These are phyloP conservation scores for Sedum album DNA, from an alignment of 164 flowering plant genomes.

Conservation along the genomic window DNA sequence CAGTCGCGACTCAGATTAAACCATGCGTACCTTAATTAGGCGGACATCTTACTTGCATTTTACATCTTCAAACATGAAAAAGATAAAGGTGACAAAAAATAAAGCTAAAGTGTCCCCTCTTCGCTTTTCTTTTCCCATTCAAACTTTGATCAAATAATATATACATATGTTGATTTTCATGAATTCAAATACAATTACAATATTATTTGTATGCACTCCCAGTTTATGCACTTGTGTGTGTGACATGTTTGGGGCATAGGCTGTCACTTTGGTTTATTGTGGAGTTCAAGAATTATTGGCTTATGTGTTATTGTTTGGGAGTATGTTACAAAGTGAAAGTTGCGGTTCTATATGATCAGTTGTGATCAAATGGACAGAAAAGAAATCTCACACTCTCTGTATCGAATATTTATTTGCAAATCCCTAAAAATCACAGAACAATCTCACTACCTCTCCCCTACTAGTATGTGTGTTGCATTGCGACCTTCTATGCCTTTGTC, in stretches of 20 bases:
- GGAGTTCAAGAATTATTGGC: conserved; percentile 3
- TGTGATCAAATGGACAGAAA: conserved; percentile 13
- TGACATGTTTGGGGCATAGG: no score
- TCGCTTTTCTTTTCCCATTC: background rate
- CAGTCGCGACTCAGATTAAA: no score
- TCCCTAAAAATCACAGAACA: conserved; percentile 34
- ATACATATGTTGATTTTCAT: background rate
- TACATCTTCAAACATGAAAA: background rate
- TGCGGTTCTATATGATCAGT: background rate
- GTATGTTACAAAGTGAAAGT: background rate
- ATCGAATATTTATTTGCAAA: conserved; percentile 35
- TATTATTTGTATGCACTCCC: no score
- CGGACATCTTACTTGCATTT: background rate
- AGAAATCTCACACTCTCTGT: conserved; percentile 8
- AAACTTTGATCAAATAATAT: background rate
- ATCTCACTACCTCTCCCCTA: conserved; percentile 8
- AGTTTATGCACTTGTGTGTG: no score
- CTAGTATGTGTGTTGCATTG: conserved; percentile 11
- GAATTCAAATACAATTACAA: background rate
- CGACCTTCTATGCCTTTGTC: conserved; percentile 29
- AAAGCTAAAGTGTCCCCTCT: background rate
- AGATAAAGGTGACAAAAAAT: background rate
- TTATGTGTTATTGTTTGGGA: background rate
- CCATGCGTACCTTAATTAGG: background rate
- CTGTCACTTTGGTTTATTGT: background rate